phyloP scores from a whole-genome alignment of 108 stramenopile species.

The Pseudonitzschia pungens region DNA sequence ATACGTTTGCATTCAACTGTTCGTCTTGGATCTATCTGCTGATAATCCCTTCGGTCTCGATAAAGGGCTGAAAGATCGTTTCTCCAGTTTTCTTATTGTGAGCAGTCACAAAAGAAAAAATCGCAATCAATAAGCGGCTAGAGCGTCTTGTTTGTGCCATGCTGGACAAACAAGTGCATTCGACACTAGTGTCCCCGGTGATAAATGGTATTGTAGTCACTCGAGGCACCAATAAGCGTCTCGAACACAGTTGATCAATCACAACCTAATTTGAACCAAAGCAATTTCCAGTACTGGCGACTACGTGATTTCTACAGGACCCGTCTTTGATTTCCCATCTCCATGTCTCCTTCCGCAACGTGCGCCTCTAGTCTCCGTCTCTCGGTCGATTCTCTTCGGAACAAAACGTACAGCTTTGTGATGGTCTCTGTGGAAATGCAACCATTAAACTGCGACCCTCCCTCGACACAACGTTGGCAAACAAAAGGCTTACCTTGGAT shows the following conservation, averaged over 20 bases:
- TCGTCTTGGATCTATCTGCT: background rate
- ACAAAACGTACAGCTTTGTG: background rate
- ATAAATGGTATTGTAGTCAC: background rate
- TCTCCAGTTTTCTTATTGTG: background rate
- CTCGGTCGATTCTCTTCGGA: background rate
- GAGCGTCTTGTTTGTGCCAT: background rate
- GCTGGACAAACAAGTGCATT: background rate
- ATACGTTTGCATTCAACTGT: background rate
- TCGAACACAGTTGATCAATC: background rate
- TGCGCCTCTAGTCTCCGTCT: background rate
- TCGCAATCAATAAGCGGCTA: background rate
- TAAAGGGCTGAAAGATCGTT: background rate
- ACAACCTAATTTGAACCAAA: background rate
- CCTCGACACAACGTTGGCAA: background rate
- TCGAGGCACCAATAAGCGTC: background rate
- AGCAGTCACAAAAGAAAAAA: no score
- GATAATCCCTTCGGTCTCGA: background rate
- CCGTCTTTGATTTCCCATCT: background rate
- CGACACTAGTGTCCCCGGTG: background rate
- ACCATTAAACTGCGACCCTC: background rate
- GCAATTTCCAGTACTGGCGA: constrained; percentile 7
- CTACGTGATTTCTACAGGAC: constrained; percentile 4
- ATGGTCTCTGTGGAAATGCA: background rate
- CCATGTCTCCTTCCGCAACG: constrained; percentile 4
- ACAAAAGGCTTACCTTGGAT: constrained; percentile 19